Base-by-base conservation (phyloP, 768 basidiomycete genomes). In the Calvatia gigantea region DNA sequence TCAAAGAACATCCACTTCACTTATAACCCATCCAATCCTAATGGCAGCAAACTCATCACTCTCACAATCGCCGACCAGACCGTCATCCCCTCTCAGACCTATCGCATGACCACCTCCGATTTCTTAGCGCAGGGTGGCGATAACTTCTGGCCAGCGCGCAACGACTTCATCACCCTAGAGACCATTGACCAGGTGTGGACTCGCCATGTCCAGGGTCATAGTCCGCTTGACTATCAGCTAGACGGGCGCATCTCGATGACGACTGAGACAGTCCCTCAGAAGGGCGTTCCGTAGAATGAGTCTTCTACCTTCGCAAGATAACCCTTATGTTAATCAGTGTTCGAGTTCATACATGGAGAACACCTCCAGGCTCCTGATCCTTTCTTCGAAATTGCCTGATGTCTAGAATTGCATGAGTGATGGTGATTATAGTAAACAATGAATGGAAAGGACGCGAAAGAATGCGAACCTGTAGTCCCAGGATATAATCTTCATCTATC, bases 101-200 rank as follows among this genome's bases (percentile, higher is more conserved):
- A 72, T 58, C 54, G 45, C 9, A 66, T 72, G 38, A 65, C 67
- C 23, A 72, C 72, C 1, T 58, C 66, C 31, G 72, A 73, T 53
- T 73, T 67, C 53, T 58, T 72, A 15, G 72, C 72, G 1, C 58
- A 62, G 8, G 72, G 72, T 14, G 72, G 72, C 14, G 72, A 73
- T 52, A 72, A 66, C 42, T 68, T 73, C 58, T 71, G 67, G 68
- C 60, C 64, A 17, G 55, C 63, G 29, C 61, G 64, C 15, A 60
- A 54, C n/a, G 65, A 63, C 31, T 66, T 65, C 25, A 61, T 58
- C 15, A 67, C 62, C 6, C 61, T 74, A n/a, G 71, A 69, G 33
- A 66, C 68, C 9, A 59, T 71, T 51, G 72, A 74, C 45, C 62
- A 66, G 57, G 68, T 69, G 3, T 64, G 70, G 61, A 68, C 65